phyloP scores from a whole-genome alignment of 192 early-diverging fungal species.

The Linderina pennispora region DNA sequence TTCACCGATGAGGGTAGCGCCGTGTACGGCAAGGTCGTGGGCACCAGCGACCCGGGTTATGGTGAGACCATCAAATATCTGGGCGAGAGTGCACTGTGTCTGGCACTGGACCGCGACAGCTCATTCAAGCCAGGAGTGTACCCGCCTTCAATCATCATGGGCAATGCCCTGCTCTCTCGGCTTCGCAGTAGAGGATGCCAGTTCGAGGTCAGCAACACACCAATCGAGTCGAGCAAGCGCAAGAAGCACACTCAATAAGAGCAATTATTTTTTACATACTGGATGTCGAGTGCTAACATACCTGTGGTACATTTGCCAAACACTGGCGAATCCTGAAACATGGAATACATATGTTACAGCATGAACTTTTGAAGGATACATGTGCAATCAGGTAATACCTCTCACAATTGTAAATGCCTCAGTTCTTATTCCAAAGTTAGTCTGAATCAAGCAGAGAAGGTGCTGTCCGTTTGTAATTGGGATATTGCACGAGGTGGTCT shows the following conservation, averaged over 20 bases:
- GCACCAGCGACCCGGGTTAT: conserved; percentile 74
- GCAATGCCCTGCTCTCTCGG: conserved; percentile 58
- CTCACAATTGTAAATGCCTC: too few species aligned
- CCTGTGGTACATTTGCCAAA: too few species aligned
- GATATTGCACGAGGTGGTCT: too few species aligned
- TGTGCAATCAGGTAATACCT: too few species aligned
- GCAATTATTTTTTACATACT: background rate
- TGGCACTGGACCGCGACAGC: conserved; percentile 54
- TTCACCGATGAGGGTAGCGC: conserved; percentile 8
- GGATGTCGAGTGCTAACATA: too few species aligned
- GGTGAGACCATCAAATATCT: conserved; percentile 73
- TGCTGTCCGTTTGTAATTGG: too few species aligned
- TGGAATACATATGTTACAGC: too few species aligned
- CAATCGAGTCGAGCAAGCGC: conserved; percentile 1
- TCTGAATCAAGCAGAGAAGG: too few species aligned
- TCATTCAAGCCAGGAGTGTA: conserved; percentile 62
- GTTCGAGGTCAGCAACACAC: conserved; percentile 33
- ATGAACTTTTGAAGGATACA: too few species aligned
- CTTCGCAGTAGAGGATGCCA: conserved; percentile 56
- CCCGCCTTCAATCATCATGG: conserved; percentile 78
- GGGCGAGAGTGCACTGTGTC: conserved; percentile 68
- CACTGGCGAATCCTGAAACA: too few species aligned
- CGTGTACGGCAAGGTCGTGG: conserved; percentile 42
- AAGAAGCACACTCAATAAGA: conserved; percentile 4
- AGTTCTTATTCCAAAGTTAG: too few species aligned